Evolutionary conservation across 2,329 filamentous ascomycete species (phyloP).

Genomic region (Pezicula radicicola): DNA sequence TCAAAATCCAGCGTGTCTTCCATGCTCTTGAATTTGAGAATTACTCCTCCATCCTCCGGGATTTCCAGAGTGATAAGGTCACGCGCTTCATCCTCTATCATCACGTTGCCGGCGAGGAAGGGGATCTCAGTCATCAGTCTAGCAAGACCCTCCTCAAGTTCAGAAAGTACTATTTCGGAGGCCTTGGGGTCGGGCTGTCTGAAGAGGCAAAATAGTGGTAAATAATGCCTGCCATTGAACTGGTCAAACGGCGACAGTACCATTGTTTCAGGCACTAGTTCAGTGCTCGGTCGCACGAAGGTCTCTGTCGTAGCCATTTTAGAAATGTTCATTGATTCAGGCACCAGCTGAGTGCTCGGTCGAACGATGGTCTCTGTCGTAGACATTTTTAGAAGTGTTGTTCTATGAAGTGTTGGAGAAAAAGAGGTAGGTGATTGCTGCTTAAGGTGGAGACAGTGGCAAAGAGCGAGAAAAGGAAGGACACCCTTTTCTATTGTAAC

Average conservation of each 20-base stretch:
- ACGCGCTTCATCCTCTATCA: background rate
- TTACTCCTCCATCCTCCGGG: background rate
- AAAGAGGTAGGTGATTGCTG: background rate
- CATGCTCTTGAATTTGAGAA: background rate
- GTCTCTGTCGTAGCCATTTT: background rate
- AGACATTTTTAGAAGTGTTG: background rate
- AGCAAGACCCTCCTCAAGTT: background rate
- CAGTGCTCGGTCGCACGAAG: background rate
- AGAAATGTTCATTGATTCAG: background rate
- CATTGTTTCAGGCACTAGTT: background rate
- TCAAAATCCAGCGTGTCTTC: background rate
- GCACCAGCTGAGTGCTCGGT: too few species aligned
- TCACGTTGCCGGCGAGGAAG: background rate
- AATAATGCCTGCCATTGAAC: background rate
- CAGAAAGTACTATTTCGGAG: background rate
- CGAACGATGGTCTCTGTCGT: too few species aligned
- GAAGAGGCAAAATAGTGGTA: background rate
- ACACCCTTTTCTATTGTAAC: background rate
- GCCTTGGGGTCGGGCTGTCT: background rate
- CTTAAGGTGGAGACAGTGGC: background rate
- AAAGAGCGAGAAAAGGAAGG: background rate
- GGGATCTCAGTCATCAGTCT: background rate
- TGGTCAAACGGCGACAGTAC: background rate
- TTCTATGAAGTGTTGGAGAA: background rate
- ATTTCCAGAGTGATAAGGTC: conserved; percentile 1